These are phyloP conservation scores for Psophocarpus tetragonolobus DNA, from an alignment of 306 rosid genomes.

Conservation along the genomic window DNA sequence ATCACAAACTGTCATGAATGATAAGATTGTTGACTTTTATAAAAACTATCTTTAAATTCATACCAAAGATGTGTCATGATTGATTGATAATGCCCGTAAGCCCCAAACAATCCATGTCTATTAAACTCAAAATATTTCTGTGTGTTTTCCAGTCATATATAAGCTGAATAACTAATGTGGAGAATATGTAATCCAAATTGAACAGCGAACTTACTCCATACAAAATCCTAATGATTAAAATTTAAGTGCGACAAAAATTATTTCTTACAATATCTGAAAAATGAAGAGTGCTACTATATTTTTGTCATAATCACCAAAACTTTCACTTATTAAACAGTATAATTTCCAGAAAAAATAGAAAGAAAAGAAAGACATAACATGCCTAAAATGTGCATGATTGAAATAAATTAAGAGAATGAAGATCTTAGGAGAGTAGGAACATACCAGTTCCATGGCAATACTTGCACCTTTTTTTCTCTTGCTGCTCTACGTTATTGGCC, in stretches of 20 bases:
- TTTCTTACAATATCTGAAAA: not conserved
- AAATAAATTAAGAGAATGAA: slow-evolving; percentile 22
- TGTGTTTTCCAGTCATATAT: slow-evolving; percentile 10
- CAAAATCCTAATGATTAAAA: not conserved
- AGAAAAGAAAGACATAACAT: not conserved
- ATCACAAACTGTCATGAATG: too few relatives aligned
- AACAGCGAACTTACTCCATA: slow-evolving; percentile 7
- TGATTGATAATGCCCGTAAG: too few relatives aligned
- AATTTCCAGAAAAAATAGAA: not conserved
- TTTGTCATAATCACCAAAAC: not conserved
- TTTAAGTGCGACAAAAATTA: not conserved
- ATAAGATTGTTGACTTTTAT: too few relatives aligned
- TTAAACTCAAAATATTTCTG: not conserved
- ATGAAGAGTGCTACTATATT: not conserved
- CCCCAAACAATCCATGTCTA: too few relatives aligned
- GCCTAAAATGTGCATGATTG: slow-evolving; percentile 4
- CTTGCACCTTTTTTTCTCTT: slow-evolving; percentile 92
- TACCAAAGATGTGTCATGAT: too few relatives aligned
- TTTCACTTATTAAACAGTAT: not conserved
- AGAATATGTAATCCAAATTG: not conserved
- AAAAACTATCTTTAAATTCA: too few relatives aligned
- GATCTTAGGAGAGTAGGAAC: slow-evolving; percentile 10
- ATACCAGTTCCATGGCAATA: slow-evolving; percentile 91
- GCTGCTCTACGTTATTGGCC: slow-evolving; percentile 90
- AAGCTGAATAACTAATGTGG: not conserved